Evolutionary conservation across 202 grass and related monocot genomes (phyloP).

Genomic region (Elaeis oleifera): DNA sequence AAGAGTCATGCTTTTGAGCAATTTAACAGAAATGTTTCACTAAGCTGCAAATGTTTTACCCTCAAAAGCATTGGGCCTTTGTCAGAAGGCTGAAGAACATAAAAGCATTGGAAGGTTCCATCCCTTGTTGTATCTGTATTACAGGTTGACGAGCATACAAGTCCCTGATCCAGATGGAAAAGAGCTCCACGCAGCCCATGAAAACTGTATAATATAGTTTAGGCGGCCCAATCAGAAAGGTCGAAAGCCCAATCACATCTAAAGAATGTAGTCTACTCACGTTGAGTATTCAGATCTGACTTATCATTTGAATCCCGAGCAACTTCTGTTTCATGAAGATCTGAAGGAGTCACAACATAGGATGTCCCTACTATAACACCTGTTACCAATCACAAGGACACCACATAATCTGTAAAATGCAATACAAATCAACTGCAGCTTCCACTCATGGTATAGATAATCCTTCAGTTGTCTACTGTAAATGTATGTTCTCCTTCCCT

Average conservation of each 20-base stretch:
- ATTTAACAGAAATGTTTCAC: slow-evolving; percentile 1
- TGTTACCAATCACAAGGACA: slow-evolving; percentile 21
- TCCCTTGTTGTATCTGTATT: slow-evolving; percentile 75
- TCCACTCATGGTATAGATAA: too few species aligned
- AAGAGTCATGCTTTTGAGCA: too few species aligned
- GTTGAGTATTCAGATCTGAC: slow-evolving; percentile 57
- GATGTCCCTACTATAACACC: slow-evolving; percentile 58
- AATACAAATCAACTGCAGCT: too few species aligned
- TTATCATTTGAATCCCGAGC: slow-evolving; percentile 37
- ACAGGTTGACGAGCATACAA: slow-evolving; percentile 57
- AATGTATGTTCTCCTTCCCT: too few species aligned
- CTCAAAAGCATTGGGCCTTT: slow-evolving; percentile 71
- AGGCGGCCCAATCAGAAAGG: slow-evolving; percentile 1
- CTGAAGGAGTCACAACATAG: slow-evolving; percentile 58
- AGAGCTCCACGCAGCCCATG: slow-evolving; percentile 67
- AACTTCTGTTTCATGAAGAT: slow-evolving; percentile 51
- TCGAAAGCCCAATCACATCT: slow-evolving; percentile 9
- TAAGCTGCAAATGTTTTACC: slow-evolving; percentile 25
- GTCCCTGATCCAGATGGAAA: slow-evolving; percentile 68
- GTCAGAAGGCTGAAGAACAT: slow-evolving; percentile 72
- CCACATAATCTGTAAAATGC: too few species aligned
- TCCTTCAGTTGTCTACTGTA: too few species aligned
- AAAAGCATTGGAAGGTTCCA: slow-evolving; percentile 53
- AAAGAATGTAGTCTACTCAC: slow-evolving; percentile 32
- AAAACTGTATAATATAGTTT: slow-evolving; percentile 44